phyloP scores from a whole-genome alignment of 495 filamentous ascomycete genomes.

The Xylaria grammica region DNA sequence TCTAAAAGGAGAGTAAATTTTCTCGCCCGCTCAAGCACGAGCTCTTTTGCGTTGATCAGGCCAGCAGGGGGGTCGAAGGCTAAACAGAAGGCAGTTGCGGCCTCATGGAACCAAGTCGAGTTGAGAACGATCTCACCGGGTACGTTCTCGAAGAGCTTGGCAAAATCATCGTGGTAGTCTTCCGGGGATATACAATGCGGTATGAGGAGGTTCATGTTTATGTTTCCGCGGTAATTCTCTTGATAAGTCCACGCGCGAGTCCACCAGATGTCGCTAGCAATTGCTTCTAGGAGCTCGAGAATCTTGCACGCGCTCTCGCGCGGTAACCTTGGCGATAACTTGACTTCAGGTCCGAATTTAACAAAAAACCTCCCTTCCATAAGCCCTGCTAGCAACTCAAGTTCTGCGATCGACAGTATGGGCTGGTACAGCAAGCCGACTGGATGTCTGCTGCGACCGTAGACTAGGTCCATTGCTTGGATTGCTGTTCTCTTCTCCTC shows the following conservation, averaged over 20 bases:
- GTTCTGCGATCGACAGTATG: background rate
- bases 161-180: background rate
- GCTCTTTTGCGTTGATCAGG: background rate
- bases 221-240: slow-evolving; percentile 10
- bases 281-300: slow-evolving; percentile 2
- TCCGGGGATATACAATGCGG: slow-evolving; percentile 1
- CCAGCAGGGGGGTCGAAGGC: background rate
- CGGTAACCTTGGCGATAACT: background rate
- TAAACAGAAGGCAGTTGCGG: slow-evolving; percentile 10
- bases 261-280: slow-evolving; percentile 15
- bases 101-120: slow-evolving; percentile 10
- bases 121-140: slow-evolving; percentile 13
- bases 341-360: background rate
- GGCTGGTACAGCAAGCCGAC: slow-evolving; percentile 20
- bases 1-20: slow-evolving; percentile 4
- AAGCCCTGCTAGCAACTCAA: slow-evolving; percentile 8
- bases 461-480: slow-evolving; percentile 40
- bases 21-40: slow-evolving; percentile 8
- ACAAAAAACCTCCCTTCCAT: background rate
- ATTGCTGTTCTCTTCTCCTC: slow-evolving; percentile 14
- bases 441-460: slow-evolving; percentile 20
- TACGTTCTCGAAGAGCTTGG: background rate
- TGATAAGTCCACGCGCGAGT: slow-evolving; percentile 20
- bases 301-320: background rate
- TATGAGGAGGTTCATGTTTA: slow-evolving; percentile 12